Percentiles rank a stretch among this genome's conserved stretches.
phyloP scores from a whole-genome alignment of 2,329 filamentous ascomycete species.

The Beauveria varroae region DNA sequence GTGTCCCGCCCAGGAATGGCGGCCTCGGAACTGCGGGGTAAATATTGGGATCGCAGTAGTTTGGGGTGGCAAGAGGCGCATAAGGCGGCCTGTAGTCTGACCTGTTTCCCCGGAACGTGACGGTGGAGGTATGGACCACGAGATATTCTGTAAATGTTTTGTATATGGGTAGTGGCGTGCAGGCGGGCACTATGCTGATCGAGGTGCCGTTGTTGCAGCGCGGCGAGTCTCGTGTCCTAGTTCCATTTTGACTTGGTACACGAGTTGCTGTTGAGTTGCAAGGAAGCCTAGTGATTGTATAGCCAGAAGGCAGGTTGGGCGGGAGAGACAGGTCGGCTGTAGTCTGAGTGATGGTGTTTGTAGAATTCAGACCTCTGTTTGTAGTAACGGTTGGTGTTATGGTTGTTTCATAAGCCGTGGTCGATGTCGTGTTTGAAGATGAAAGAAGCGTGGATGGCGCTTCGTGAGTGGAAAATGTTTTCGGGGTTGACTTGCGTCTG shows the following conservation, averaged over 20 bases:
- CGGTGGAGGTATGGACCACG: constrained; percentile 41
- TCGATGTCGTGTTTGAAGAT: background rate
- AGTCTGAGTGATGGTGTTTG: background rate
- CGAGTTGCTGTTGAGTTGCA: background rate
- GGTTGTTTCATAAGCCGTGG: background rate
- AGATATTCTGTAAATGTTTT: constrained; percentile 33
- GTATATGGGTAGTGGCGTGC: constrained; percentile 23
- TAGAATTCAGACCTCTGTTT: background rate
- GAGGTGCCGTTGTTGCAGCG: background rate
- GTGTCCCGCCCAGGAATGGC: background rate
- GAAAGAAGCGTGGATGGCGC: background rate
- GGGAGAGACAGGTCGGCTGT: background rate
- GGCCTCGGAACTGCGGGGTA: constrained; percentile 2
- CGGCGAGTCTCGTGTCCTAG: background rate
- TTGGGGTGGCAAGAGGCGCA: constrained; percentile 31
- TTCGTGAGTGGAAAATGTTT: background rate
- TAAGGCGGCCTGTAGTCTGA: constrained; percentile 40
- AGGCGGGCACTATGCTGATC: constrained; percentile 19
- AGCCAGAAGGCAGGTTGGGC: constrained; percentile 4
- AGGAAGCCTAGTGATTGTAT: constrained; percentile 4
- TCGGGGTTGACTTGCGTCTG: background rate
- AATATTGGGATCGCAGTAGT: constrained; percentile 26
- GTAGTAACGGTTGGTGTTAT: background rate
- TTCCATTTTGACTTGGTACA: background rate
- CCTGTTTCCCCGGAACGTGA: constrained; percentile 39